Percentiles rank a stretch among this genome's conserved stretches.
Conservation (phyloP, 2,329 filamentous ascomycete genomes). For the Colletotrichum sp. region DNA sequence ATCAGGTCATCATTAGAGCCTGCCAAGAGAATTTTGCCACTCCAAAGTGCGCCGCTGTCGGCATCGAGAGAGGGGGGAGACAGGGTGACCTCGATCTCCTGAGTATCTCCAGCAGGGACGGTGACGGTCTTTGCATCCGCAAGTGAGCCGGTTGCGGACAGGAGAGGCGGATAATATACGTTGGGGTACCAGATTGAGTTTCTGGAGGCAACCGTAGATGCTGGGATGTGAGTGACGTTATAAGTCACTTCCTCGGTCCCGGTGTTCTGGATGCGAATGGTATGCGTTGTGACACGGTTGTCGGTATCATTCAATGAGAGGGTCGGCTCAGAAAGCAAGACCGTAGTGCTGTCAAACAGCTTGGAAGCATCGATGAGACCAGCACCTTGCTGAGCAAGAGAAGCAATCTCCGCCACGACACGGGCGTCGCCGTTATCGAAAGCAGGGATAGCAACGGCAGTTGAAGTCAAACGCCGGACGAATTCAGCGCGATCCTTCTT, state of each 20-base stretch:
- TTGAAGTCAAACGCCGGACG: conserved; percentile 12
- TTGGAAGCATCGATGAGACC: conserved; percentile 23
- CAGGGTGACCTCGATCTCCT: conserved; percentile 6
- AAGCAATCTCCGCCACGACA: neutral
- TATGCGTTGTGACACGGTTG: conserved; percentile 20
- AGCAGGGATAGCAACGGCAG: conserved; percentile 13
- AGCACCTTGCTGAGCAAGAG: conserved; percentile 25
- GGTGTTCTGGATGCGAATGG: conserved; percentile 19
- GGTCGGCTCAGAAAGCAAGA: conserved; percentile 17
- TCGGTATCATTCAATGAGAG: conserved; percentile 24
- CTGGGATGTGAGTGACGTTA: conserved; percentile 18
- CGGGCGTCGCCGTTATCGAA: neutral
- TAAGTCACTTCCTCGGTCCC: conserved; percentile 9
- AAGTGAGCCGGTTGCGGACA: conserved; percentile 4
- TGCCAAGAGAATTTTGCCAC: conserved; percentile 24
- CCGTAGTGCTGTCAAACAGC: conserved; percentile 7
- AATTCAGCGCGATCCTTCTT: conserved; percentile 22
- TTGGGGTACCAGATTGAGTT: conserved; percentile 16
- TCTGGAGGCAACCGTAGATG: conserved; percentile 8
- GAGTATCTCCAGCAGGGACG: neutral
- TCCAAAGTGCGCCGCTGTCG: conserved; percentile 26
- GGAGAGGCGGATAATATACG: conserved; percentile 16
- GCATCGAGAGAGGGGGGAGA: neutral
- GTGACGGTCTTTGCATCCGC: neutral
- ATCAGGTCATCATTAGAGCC: conserved; percentile 22